phyloP scores from a whole-genome alignment of 371 early-diverging fungal species.

The Mortierella sp. region DNA sequence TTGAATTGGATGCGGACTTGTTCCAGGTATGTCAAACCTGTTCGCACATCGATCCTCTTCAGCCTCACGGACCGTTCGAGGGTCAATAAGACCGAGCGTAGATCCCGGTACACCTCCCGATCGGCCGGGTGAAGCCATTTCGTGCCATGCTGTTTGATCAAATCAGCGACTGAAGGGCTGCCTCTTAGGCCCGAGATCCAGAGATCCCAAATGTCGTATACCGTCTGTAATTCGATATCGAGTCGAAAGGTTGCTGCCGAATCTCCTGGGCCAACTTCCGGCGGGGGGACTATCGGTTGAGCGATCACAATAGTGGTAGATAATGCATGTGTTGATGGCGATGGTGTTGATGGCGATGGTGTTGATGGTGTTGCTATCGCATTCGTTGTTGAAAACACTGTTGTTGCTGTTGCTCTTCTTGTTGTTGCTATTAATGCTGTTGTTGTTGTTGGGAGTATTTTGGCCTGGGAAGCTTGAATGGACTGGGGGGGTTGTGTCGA shows the following conservation, averaged over 20 bases:
- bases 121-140: background rate
- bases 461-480: background rate
- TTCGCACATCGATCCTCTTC: background rate
- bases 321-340: background rate
- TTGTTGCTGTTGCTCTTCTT: background rate
- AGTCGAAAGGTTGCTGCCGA: background rate
- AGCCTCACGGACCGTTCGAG: background rate
- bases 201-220: conserved; percentile 2
- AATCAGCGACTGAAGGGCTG: background rate
- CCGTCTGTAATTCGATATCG: background rate
- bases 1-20: background rate
- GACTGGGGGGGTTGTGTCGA: background rate
- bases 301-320: background rate
- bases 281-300: background rate
- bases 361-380: background rate
- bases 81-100: background rate
- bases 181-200: background rate
- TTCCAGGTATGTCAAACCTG: background rate
- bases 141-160: background rate
- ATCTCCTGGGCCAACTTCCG: too few species aligned
- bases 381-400: background rate
- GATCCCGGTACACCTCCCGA: background rate
- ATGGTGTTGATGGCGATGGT: background rate
- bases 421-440: background rate
- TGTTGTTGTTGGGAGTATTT: background rate